These are phyloP conservation scores for Pholiota molesta DNA, from an alignment of 768 basidiomycete species.

Conservation along the genomic window DNA sequence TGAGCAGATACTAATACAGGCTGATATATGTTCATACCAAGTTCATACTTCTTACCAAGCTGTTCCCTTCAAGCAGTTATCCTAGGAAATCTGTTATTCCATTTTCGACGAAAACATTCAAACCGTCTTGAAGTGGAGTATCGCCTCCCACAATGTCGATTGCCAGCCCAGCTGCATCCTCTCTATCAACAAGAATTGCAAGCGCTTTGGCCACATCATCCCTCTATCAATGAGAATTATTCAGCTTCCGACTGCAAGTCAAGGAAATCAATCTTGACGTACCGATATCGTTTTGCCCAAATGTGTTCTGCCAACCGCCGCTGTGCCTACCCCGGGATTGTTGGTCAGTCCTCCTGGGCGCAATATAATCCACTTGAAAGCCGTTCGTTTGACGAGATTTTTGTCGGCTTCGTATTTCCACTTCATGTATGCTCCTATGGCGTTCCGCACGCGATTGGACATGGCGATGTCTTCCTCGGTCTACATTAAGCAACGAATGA, in stretches of 20 bases:
- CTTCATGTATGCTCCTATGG: slow-evolving; percentile 47
- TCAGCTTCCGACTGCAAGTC: neutral
- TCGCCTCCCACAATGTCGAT: slow-evolving; percentile 65
- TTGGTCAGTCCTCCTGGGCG: slow-evolving; percentile 65
- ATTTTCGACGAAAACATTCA: slow-evolving; percentile 53
- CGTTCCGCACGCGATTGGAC: slow-evolving; percentile 45
- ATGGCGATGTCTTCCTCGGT: slow-evolving; percentile 46
- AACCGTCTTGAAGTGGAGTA: slow-evolving; percentile 44
- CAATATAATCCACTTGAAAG: slow-evolving; percentile 69
- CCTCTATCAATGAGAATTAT: slow-evolving; percentile 34
- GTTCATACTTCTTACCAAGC: too few relatives aligned
- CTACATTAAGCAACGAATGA: slow-evolving; percentile 29
- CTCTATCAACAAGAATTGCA: slow-evolving; percentile 48
- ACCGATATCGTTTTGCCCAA: slow-evolving; percentile 52
- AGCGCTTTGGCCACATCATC: slow-evolving; percentile 60
- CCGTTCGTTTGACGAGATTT: slow-evolving; percentile 46
- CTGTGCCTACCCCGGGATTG: slow-evolving; percentile 52
- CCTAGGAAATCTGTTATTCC: slow-evolving; percentile 44
- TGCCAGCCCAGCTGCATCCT: slow-evolving; percentile 57
- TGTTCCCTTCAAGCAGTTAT: slow-evolving; percentile 20
- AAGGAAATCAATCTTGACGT: slow-evolving; percentile 19
- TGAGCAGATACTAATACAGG: too few relatives aligned
- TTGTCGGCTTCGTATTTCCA: slow-evolving; percentile 57
- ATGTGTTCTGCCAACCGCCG: slow-evolving; percentile 55
- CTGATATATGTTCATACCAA: too few relatives aligned